phyloP scores from a whole-genome alignment of 225 moss, liverwort and hornwort genomes.

The Bryoerythrophyllum caledonicum region DNA sequence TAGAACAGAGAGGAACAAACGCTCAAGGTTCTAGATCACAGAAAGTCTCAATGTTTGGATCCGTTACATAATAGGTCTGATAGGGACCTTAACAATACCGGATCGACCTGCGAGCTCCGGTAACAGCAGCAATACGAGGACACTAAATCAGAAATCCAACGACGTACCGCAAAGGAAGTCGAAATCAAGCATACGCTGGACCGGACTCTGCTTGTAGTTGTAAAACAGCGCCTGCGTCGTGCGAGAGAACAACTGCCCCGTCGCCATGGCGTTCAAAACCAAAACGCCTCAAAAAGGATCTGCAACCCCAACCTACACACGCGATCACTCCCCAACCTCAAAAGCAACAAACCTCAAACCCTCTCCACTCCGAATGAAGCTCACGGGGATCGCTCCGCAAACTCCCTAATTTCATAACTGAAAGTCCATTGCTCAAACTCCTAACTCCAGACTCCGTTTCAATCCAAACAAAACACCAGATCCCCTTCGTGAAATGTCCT shows the following conservation, averaged over 20 bases:
- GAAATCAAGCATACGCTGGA: slow-evolving; percentile 53
- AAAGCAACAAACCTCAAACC: slow-evolving; percentile 3
- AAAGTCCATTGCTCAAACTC: too few relatives aligned
- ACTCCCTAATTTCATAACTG: too few relatives aligned
- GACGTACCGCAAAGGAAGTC: slow-evolving; percentile 57
- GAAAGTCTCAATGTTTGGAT: background rate
- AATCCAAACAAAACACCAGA: background rate
- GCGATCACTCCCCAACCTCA: slow-evolving; percentile 10
- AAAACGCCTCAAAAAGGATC: background rate
- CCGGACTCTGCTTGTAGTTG: slow-evolving; percentile 79
- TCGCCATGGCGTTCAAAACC: slow-evolving; percentile 36
- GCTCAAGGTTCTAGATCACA: background rate
- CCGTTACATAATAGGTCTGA: background rate
- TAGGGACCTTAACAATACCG: too few relatives aligned
- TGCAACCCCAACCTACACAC: background rate
- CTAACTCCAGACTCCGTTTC: background rate
- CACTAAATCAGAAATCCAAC: too few relatives aligned
- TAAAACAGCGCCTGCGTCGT: slow-evolving; percentile 72
- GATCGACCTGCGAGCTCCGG: too few relatives aligned
- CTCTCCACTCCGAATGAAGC: slow-evolving; percentile 14
- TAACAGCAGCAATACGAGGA: too few relatives aligned
- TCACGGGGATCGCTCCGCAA: background rate
- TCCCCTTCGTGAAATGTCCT: background rate
- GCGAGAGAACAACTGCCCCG: slow-evolving; percentile 72
- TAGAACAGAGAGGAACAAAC: background rate